phyloP scores from a whole-genome alignment of 371 early-diverging fungal genomes.

The Rhizopus microsporus region DNA sequence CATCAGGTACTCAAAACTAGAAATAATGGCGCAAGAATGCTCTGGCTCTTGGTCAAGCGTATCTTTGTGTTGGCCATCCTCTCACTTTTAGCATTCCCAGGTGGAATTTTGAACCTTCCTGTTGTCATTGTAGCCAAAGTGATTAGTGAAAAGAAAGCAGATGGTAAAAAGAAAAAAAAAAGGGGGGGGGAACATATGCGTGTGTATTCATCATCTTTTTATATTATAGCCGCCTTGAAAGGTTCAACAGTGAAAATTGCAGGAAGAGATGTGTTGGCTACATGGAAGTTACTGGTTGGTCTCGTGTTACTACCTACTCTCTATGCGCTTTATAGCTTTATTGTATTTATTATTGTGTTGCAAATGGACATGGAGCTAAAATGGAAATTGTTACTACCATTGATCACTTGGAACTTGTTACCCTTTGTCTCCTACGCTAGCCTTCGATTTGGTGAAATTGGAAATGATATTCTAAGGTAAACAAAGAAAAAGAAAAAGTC shows the following conservation, averaged over 20 bases:
- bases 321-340: conserved; percentile 68
- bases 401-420: conserved; percentile 54
- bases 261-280: conserved; percentile 91
- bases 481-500: not conserved
- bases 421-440: conserved; percentile 80
- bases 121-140: conserved; percentile 68
- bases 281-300: conserved; percentile 89
- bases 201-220: conserved; percentile 1
- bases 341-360: conserved; percentile 48
- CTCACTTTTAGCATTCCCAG: conserved; percentile 77
- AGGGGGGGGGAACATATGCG: not conserved
- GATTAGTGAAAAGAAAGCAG: conserved; percentile 75
- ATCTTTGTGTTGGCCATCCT: conserved; percentile 63
- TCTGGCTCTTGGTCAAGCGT: conserved; percentile 57
- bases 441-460: conserved; percentile 82
- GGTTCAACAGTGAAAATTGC: conserved; percentile 89
- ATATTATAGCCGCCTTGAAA: conserved; percentile 70
- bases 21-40: conserved; percentile 56
- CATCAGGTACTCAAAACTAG: conserved; percentile 88
- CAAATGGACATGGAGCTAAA: conserved; percentile 32
- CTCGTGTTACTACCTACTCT: conserved; percentile 74
- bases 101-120: conserved; percentile 74
- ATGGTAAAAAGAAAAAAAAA: conserved; percentile 45
- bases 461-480: conserved; percentile 75
- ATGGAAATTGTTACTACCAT: conserved; percentile 38